phyloP scores from a whole-genome alignment of 495 filamentous ascomycete species.

The Lepraria neglecta region DNA sequence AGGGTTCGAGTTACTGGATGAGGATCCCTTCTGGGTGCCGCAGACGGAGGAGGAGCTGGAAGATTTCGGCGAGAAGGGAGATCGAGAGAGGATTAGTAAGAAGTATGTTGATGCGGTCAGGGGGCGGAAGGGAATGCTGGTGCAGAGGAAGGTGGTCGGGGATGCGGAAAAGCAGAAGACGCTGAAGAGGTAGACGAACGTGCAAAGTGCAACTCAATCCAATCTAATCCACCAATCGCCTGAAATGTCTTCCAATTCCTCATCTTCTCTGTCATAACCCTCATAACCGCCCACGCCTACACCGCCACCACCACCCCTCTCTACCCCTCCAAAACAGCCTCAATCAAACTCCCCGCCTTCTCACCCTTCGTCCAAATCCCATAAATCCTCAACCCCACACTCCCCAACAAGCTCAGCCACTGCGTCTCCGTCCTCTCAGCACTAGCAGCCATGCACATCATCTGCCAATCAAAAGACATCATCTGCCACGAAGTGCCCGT shows the following conservation, averaged over 20 bases:
- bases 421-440: not conserved
- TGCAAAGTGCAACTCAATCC: too few relatives aligned
- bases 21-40: constrained; percentile 97
- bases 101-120: constrained; percentile 88
- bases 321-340: not conserved
- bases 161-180: constrained; percentile 99
- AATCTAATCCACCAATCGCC: not conserved
- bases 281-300: too few relatives aligned
- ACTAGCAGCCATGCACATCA: not conserved
- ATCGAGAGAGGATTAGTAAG: constrained; percentile 92
- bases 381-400: not conserved
- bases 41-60: constrained; percentile 95
- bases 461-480: not conserved
- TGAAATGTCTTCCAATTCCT: too few relatives aligned
- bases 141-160: constrained; percentile 69
- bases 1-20: constrained; percentile 79
- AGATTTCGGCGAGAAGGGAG: constrained; percentile 88
- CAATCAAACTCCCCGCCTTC: not conserved
- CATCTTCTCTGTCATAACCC: too few relatives aligned
- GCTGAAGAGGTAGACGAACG: constrained; percentile 63
- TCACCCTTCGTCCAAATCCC: not conserved
- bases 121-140: constrained; percentile 74
- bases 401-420: not conserved
- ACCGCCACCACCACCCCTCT: too few relatives aligned
- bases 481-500: constrained; percentile 21